phyloP scores from a whole-genome alignment of 2,329 filamentous ascomycete genomes.

The Pestalotiopsis sp. region DNA sequence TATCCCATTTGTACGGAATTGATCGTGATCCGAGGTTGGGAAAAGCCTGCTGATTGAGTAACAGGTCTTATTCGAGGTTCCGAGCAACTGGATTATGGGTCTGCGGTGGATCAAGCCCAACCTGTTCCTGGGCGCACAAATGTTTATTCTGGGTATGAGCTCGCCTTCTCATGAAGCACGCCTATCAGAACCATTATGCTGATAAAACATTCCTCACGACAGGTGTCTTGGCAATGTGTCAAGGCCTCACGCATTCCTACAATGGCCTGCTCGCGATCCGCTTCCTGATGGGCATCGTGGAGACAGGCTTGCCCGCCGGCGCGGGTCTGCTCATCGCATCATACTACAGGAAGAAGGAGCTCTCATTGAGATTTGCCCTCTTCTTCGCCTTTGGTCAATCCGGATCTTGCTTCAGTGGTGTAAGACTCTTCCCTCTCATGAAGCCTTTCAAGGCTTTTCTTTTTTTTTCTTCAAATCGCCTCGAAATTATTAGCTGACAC shows the following conservation, averaged over 20 bases:
- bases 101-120: constrained; percentile 10
- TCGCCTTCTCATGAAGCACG: not conserved
- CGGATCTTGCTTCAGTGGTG: constrained; percentile 11
- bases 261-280: constrained; percentile 40
- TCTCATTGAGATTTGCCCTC: constrained; percentile 6
- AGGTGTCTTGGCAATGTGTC: constrained; percentile 25
- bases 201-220: not conserved
- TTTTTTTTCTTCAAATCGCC: not conserved
- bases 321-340: constrained; percentile 16
- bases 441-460: too few relatives aligned
- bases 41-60: not conserved
- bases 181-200: not conserved
- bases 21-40: not conserved
- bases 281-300: constrained; percentile 38
- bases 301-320: constrained; percentile 36
- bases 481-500: not conserved
- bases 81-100: constrained; percentile 12
- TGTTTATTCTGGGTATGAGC: constrained; percentile 11
- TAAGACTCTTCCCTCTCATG: not conserved
- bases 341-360: constrained; percentile 11
- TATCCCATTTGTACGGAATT: constrained; percentile 20
- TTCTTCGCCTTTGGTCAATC: constrained; percentile 11
- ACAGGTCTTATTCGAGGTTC: constrained; percentile 8
- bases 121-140: constrained; percentile 5
- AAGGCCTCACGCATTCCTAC: constrained; percentile 41